Base-by-base conservation (phyloP, 768 basidiomycete genomes). In the Boletus insuetus region DNA sequence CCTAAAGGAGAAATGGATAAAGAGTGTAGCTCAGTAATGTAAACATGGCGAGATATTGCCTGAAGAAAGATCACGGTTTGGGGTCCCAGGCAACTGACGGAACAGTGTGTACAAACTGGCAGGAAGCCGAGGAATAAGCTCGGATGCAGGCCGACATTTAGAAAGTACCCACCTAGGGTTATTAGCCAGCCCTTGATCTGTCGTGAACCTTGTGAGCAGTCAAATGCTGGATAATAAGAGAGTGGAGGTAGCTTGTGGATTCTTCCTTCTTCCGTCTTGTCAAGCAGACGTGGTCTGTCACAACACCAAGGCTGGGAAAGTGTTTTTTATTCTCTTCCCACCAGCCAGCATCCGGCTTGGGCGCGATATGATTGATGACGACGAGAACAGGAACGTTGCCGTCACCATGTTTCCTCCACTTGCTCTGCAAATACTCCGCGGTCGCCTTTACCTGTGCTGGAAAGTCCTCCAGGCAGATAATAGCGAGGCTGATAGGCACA, bases 291-390 rank as follows among this genome's bases (percentile, higher is more conserved):
- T 65, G 64, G 46, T 57, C 61, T 4, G 49, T 55, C 16, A 55
- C 51, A 9, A 44, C 32, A 26, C 38, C 24, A 17, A 66, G 61
- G 12, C 58, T 58, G 3, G 61, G 51, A 7, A 65, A 63, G 32
- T 66, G 61, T 12, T 49, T 63, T 32, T 60, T 49, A 20, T 66
- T 66, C 35, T 57, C 58, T 31, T 64, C 57, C 64, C 64, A 66
- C 64, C 64, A 66, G 13, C 44, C 22, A 31, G 40, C 24, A 29
- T 66, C 56, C 1, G 64, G 64, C n/a, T 46, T 53, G 4, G 64
- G 64, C 10, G 61, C 29, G 11, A 56, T 56, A 35, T 66, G 64
- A 42, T 54, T 65, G 50, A 65, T 48, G 39, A 65, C 64, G 41
- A 65, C 52, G 17, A 65, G 54, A 48, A 65, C 42, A 1, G 61